Percentiles rank a stretch among this genome's conserved stretches.
Conservation (phyloP, 768 basidiomycete genomes). For the Tulasnella calospora region DNA sequence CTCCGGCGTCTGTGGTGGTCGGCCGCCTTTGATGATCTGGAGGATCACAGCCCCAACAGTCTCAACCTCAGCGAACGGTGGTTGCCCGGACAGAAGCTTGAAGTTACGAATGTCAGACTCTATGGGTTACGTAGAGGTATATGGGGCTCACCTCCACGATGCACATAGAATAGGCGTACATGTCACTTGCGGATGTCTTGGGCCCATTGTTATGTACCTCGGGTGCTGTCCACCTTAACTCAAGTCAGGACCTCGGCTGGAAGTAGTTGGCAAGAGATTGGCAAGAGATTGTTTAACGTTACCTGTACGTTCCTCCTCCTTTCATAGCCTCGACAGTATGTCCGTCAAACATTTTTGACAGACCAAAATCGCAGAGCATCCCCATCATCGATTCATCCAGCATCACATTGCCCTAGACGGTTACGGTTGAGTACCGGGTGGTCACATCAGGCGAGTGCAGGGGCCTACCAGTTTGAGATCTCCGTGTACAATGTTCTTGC, state of each 20-base stretch:
- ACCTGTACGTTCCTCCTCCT: conserved; percentile 21
- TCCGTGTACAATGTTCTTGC: conserved; percentile 5
- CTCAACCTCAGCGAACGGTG: conserved; percentile 11
- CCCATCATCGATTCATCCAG: not conserved
- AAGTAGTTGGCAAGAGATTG: not conserved
- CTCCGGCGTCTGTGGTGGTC: not conserved
- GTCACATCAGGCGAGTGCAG: not conserved
- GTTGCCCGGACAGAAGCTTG: conserved; percentile 2
- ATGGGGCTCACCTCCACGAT: conserved; percentile 25
- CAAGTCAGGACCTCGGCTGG: not conserved
- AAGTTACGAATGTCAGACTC: not conserved
- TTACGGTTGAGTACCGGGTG: not conserved
- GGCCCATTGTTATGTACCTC: conserved; percentile 18
- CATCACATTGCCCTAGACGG: conserved; percentile 14
- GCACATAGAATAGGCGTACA: conserved; percentile 25
- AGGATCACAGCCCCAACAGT: conserved; percentile 1
- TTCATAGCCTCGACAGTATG: conserved; percentile 1
- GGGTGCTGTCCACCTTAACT: conserved; percentile 16
- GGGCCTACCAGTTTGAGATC: conserved; percentile 8
- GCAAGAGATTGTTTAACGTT: not conserved
- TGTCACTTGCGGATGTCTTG: conserved; percentile 15
- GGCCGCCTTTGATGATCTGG: not conserved
- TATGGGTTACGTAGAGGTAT: not conserved
- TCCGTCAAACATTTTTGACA: conserved; percentile 21
- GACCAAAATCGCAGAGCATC: conserved; percentile 19